Evolutionary conservation across 305 asterid genomes (phyloP).

Genomic region (Solanum hybrid): DNA sequence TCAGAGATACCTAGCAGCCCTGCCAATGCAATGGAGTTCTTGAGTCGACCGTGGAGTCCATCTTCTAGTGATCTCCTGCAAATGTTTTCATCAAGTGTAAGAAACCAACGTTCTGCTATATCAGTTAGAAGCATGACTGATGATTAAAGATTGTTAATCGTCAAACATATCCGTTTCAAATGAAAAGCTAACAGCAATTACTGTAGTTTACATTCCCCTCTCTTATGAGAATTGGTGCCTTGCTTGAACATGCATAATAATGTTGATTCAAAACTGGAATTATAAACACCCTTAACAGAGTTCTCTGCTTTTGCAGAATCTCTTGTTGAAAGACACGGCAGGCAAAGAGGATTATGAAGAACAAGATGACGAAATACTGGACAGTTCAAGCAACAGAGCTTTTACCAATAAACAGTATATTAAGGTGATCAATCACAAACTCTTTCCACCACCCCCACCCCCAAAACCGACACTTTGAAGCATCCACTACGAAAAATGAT

Average conservation of each 20-base stretch:
- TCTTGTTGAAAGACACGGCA: constrained; percentile 8
- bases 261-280: not conserved
- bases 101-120: too few relatives aligned
- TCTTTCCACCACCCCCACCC: not conserved
- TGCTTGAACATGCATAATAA: not conserved
- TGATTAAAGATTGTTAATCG: not conserved
- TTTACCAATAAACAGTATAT: constrained; percentile 19
- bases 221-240: not conserved
- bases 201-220: not conserved
- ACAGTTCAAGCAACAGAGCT: not conserved
- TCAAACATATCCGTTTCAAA: not conserved
- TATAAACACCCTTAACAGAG: not conserved
- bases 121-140: too few relatives aligned
- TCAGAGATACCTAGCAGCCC: too few relatives aligned
- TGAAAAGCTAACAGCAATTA: not conserved
- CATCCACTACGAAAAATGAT: not conserved
- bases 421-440: constrained; percentile 21
- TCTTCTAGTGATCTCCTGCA: too few relatives aligned
- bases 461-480: not conserved
- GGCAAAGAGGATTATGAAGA: constrained; percentile 10
- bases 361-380: constrained; percentile 8
- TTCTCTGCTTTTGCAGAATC: constrained; percentile 18
- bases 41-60: too few relatives aligned
- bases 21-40: too few relatives aligned
- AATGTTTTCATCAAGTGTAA: too few relatives aligned